phyloP scores from a whole-genome alignment of 495 filamentous ascomycete genomes.

The Cercophora sp. region DNA sequence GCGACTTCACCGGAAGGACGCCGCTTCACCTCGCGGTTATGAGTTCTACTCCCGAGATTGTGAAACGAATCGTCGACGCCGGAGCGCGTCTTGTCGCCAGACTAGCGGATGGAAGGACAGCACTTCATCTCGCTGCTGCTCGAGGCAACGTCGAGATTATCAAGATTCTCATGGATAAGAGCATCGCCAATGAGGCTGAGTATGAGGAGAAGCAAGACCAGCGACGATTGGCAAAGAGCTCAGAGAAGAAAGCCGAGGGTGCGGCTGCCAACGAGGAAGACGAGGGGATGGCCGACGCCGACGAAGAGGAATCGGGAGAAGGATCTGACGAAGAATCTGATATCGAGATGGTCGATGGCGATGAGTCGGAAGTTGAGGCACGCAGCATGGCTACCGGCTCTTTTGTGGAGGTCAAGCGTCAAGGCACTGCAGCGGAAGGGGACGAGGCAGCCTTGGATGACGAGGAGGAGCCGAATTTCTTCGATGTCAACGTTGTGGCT shows the following conservation, averaged over 20 bases:
- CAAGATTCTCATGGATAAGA: slow-evolving; percentile 63
- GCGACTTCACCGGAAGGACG: slow-evolving; percentile 77
- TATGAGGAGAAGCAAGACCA: slow-evolving; percentile 54
- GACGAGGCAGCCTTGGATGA: slow-evolving; percentile 46
- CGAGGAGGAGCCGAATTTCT: slow-evolving; percentile 68
- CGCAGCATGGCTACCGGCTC: slow-evolving; percentile 56
- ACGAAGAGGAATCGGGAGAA: slow-evolving; percentile 8
- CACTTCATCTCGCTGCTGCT: slow-evolving; percentile 71
- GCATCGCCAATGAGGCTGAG: slow-evolving; percentile 64
- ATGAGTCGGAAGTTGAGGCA: slow-evolving; percentile 39
- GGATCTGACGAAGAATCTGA: slow-evolving; percentile 18
- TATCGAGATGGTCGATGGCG: slow-evolving; percentile 36
- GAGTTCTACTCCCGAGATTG: slow-evolving; percentile 61
- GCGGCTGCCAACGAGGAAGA: too few relatives aligned
- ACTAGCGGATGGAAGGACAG: slow-evolving; percentile 72
- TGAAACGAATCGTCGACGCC: slow-evolving; percentile 65
- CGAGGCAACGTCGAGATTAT: slow-evolving; percentile 66
- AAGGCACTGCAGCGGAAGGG: slow-evolving; percentile 27
- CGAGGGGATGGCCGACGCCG: slow-evolving; percentile 4
- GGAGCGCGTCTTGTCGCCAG: slow-evolving; percentile 68
- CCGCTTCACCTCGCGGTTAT: slow-evolving; percentile 73
- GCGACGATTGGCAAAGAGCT: slow-evolving; percentile 36
- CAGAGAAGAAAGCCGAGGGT: slow-evolving; percentile 10
- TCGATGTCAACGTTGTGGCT: slow-evolving; percentile 66
- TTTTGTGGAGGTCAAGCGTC: slow-evolving; percentile 60